Evolutionary conservation across 106 monocot species (phyloP).

Genomic region (Dendrobium catenatum): DNA sequence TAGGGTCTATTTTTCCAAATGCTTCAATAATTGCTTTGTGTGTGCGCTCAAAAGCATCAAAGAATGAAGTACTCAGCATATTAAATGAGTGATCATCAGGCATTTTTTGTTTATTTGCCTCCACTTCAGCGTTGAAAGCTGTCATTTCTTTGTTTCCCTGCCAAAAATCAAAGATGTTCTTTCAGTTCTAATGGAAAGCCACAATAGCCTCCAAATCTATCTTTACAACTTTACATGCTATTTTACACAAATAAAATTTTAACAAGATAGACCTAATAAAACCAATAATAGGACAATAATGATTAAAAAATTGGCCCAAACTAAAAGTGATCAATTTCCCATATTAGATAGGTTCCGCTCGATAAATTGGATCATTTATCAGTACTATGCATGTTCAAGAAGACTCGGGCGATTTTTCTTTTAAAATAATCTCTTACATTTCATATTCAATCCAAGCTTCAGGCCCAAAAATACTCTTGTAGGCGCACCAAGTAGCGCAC

Average conservation of each 20-base stretch:
- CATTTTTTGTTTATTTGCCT: constrained; percentile 9
- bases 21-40: constrained; percentile 17
- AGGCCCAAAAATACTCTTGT: too few species aligned
- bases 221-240: background rate
- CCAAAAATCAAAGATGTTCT: background rate
- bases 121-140: constrained; percentile 14
- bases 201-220: background rate
- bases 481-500: too few species aligned
- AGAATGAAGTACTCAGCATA: constrained; percentile 18
- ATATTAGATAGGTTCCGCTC: too few species aligned
- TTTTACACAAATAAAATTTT: too few species aligned
- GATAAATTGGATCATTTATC: too few species aligned
- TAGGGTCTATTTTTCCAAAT: constrained; percentile 14
- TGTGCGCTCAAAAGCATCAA: constrained; percentile 18
- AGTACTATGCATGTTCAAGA: too few species aligned
- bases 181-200: background rate
- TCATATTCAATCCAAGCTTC: too few species aligned
- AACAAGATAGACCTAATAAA: too few species aligned
- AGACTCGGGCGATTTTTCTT: too few species aligned
- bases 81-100: constrained; percentile 11
- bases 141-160: constrained; percentile 40
- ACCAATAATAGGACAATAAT: background rate
- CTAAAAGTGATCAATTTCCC: too few species aligned
- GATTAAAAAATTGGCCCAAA: background rate
- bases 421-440: too few species aligned